Evolutionary conservation across 129 eudicot genomes (phyloP).

Genomic region (Flaveria sonorensis): DNA sequence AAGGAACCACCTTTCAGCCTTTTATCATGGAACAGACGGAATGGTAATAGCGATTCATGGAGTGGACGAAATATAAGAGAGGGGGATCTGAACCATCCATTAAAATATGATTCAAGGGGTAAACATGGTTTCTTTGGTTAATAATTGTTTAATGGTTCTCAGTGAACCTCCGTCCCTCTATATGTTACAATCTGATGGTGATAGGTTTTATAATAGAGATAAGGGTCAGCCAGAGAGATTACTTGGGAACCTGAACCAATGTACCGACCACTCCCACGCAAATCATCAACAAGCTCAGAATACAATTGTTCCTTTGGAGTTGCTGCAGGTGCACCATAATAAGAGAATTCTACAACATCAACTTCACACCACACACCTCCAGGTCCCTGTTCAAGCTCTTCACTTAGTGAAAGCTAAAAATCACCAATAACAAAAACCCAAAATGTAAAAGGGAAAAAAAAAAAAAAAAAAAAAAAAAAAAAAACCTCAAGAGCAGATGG

Average conservation of each 20-base stretch:
- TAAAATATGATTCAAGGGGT: neutral
- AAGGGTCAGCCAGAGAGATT: neutral
- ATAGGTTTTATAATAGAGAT: neutral
- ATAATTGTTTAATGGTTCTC: no score
- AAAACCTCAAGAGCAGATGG: constrained; percentile 84
- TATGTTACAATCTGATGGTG: neutral
- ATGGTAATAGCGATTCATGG: no score
- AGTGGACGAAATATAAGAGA: neutral
- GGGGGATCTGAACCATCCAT: neutral
- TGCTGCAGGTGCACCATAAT: constrained; percentile 82
- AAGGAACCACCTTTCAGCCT: neutral
- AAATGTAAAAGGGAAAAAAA: neutral
- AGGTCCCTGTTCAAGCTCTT: constrained; percentile 61
- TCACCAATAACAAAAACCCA: neutral
- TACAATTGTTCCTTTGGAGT: constrained; percentile 76
- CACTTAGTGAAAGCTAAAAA: neutral
- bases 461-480: constrained; percentile 21
- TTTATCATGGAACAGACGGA: no score
- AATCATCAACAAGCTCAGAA: constrained; percentile 78
- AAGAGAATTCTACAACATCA: constrained; percentile 80
- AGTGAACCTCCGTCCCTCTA: neutral
- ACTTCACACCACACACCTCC: constrained; percentile 95
- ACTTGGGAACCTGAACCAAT: constrained; percentile 95
- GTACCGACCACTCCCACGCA: constrained; percentile 79
- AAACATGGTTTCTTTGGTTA: no score